phyloP scores from a whole-genome alignment of 257 asterid species.

The Solanum etuberosum region DNA sequence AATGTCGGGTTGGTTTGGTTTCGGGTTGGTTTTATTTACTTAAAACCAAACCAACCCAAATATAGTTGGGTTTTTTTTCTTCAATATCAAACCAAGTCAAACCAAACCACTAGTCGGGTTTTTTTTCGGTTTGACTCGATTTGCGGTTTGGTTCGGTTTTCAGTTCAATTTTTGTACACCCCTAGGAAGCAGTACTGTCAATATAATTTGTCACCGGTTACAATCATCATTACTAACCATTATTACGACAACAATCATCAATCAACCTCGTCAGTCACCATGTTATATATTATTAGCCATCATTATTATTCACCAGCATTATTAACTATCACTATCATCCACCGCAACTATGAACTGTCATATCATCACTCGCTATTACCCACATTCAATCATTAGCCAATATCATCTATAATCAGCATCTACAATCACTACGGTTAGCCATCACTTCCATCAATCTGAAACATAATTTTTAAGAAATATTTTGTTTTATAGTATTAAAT shows the following conservation, averaged over 20 bases:
- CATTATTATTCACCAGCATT: not conserved
- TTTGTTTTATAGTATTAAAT: not conserved
- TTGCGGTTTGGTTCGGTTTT: too few species aligned
- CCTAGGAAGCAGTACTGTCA: too few species aligned
- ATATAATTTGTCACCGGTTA: not conserved
- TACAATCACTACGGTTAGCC: accelerated
- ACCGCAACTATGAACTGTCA: accelerated
- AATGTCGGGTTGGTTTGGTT: too few species aligned
- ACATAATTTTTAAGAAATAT: not conserved
- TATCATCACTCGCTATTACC: not conserved
- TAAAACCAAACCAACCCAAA: too few species aligned
- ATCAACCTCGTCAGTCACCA: not conserved
- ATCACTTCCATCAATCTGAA: not conserved
- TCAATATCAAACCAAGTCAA: too few species aligned
- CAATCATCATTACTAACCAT: accelerated
- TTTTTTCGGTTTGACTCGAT: too few species aligned
- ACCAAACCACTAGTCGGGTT: too few species aligned
- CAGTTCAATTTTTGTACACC: too few species aligned
- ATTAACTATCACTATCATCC: not conserved
- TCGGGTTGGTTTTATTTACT: too few species aligned
- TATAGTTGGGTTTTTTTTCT: too few species aligned
- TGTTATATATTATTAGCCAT: too few species aligned
- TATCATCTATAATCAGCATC: not conserved
- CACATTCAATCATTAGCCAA: accelerated
- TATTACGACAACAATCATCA: accelerated